phyloP scores from a whole-genome alignment of 495 filamentous ascomycete species.

The Neurospora sp. region DNA sequence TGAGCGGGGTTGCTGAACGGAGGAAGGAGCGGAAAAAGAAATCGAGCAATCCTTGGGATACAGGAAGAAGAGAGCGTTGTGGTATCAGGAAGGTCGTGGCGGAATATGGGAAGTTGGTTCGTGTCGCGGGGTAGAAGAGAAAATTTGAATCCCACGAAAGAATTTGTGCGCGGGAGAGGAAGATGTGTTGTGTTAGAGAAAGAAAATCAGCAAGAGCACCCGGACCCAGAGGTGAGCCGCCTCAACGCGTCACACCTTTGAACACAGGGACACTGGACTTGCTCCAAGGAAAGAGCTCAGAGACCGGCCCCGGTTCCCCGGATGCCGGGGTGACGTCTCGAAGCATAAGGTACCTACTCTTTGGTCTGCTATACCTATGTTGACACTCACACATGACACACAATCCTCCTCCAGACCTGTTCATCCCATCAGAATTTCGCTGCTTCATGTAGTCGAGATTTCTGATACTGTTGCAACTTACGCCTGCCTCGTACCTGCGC shows the following conservation, averaged over 20 bases:
- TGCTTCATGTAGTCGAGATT: background rate
- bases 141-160: background rate
- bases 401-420: background rate
- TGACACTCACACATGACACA: accelerated
- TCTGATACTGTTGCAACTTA: background rate
- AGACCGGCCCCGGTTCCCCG: background rate
- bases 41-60: background rate
- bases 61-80: background rate
- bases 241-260: background rate
- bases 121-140: background rate
- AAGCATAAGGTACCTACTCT: background rate
- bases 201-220: background rate
- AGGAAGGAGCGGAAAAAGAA: background rate
- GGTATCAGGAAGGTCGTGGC: background rate
- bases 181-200: background rate
- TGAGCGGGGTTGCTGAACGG: background rate
- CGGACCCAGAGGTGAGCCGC: background rate
- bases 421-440: background rate
- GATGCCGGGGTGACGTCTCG: background rate
- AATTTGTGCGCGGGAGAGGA: background rate
- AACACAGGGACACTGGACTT: background rate
- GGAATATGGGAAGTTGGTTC: background rate
- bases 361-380: background rate
- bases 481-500: background rate
- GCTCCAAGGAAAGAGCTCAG: background rate